A percentile compares a stretch with the other conserved stretches of the same genome.
phyloP scores from a whole-genome alignment of 805 yeast species.

The Candida stauntonica region DNA sequence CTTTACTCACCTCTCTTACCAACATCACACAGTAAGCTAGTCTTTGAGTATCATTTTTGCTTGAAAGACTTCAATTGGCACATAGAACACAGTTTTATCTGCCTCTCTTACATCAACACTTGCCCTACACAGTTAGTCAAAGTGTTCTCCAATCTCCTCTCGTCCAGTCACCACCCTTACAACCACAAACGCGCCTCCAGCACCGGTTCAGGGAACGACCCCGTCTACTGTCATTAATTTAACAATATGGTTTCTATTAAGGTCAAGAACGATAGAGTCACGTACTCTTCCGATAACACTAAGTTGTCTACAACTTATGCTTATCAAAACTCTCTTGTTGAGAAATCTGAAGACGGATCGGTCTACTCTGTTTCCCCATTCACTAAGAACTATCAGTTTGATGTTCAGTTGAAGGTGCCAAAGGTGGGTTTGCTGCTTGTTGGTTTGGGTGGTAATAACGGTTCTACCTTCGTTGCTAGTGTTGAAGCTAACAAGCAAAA shows the following conservation, averaged over 20 bases:
- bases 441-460: slow-evolving; percentile 96
- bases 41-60: too few species aligned
- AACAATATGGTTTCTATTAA: slow-evolving; percentile 32
- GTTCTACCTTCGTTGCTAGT: slow-evolving; percentile 85
- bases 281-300: slow-evolving; percentile 40
- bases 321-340: slow-evolving; percentile 68
- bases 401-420: slow-evolving; percentile 76
- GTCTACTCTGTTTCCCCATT: slow-evolving; percentile 69
- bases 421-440: slow-evolving; percentile 87
- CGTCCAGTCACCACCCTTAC: slow-evolving; percentile 28
- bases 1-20: neutral
- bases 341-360: slow-evolving; percentile 32
- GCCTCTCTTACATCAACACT: neutral
- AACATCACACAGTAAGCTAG: too few species aligned
- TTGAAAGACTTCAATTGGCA: too few species aligned
- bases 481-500: slow-evolving; percentile 80
- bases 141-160: slow-evolving; percentile 26
- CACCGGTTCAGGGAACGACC: slow-evolving; percentile 23
- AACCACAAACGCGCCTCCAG: slow-evolving; percentile 26
- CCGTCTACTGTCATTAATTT: slow-evolving; percentile 19
- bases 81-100: neutral
- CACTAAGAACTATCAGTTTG: slow-evolving; percentile 73
- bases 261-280: slow-evolving; percentile 49
- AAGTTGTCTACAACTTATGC: slow-evolving; percentile 55
- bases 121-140: slow-evolving; percentile 13